Conservation (phyloP, 106 monocot species). For the Acorus gramineus region DNA sequence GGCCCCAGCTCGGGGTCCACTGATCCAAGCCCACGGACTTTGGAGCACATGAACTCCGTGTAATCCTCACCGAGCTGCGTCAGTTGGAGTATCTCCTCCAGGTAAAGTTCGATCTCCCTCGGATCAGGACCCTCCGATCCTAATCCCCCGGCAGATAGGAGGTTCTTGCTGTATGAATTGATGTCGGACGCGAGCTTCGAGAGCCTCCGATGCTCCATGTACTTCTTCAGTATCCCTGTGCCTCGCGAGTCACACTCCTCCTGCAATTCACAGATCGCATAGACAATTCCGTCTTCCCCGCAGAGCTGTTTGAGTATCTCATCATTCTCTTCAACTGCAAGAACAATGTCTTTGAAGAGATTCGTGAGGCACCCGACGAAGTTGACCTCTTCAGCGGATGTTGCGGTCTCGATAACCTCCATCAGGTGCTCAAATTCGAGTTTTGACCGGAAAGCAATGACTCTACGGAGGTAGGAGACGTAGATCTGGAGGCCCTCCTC, state of each 20-base stretch:
- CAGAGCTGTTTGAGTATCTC: constrained; percentile 61
- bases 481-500: constrained; percentile 87
- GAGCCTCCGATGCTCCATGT: constrained; percentile 62
- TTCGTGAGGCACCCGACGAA: constrained; percentile 75
- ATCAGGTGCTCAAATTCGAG: constrained; percentile 74
- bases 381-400: constrained; percentile 20
- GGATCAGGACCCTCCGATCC: constrained; percentile 66
- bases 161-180: constrained; percentile 79
- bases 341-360: constrained; percentile 96
- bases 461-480: constrained; percentile 70
- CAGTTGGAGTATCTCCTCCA: constrained; percentile 80
- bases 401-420: constrained; percentile 31
- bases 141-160: constrained; percentile 32
- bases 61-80: constrained; percentile 95
- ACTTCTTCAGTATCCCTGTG: constrained; percentile 68
- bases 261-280: constrained; percentile 78
- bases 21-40: constrained; percentile 57
- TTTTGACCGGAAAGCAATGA: constrained; percentile 55
- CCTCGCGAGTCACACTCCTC: constrained; percentile 94
- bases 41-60: constrained; percentile 85
- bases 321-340: constrained; percentile 90
- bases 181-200: constrained; percentile 60
- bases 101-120: constrained; percentile 72
- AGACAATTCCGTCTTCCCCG: constrained; percentile 86
- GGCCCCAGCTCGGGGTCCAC: constrained; percentile 68